Conservation (phyloP, 495 filamentous ascomycete species). For the Podospora pseudopauciseta region DNA sequence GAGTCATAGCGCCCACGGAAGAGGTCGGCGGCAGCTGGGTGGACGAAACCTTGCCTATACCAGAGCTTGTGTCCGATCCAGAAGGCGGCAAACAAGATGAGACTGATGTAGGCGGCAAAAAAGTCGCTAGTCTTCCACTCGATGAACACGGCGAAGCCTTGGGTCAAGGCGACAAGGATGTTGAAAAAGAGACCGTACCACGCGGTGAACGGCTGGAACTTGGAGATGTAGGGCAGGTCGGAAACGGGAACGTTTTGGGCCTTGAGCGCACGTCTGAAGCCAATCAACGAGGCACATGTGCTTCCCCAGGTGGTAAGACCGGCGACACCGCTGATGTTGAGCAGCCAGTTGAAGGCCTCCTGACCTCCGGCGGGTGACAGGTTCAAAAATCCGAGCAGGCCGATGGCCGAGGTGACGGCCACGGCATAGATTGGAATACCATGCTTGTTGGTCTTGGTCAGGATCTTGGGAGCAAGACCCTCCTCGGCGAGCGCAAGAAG, state of each 20-base stretch:
- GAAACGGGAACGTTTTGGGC: slow-evolving; percentile 53
- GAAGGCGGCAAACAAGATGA: slow-evolving; percentile 58
- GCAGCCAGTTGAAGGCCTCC: slow-evolving; percentile 54
- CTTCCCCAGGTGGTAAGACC: slow-evolving; percentile 66
- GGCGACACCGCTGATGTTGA: slow-evolving; percentile 62
- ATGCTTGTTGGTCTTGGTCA: slow-evolving; percentile 34
- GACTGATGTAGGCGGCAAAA: slow-evolving; percentile 59
- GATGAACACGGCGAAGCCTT: slow-evolving; percentile 68
- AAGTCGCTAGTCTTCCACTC: slow-evolving; percentile 56
- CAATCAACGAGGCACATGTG: slow-evolving; percentile 56
- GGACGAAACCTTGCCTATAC: slow-evolving; percentile 23
- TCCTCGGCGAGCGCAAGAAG: slow-evolving; percentile 60
- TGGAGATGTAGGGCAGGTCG: slow-evolving; percentile 54
- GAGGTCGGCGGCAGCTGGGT: slow-evolving; percentile 23
- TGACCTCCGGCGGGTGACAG: slow-evolving; percentile 42
- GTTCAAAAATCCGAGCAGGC: slow-evolving; percentile 55
- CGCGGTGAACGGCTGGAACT: slow-evolving; percentile 56
- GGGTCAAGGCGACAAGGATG: slow-evolving; percentile 61
- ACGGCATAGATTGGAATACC: slow-evolving; percentile 47
- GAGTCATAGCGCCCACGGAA: slow-evolving; percentile 21
- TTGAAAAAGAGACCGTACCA: slow-evolving; percentile 62
- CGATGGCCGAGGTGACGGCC: slow-evolving; percentile 39
- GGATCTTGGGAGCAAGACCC: slow-evolving; percentile 54
- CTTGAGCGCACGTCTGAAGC: slow-evolving; percentile 57
- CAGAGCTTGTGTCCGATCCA: slow-evolving; percentile 57